phyloP scores from a whole-genome alignment of 768 basidiomycete species.

The Leucosporidium scottii region DNA sequence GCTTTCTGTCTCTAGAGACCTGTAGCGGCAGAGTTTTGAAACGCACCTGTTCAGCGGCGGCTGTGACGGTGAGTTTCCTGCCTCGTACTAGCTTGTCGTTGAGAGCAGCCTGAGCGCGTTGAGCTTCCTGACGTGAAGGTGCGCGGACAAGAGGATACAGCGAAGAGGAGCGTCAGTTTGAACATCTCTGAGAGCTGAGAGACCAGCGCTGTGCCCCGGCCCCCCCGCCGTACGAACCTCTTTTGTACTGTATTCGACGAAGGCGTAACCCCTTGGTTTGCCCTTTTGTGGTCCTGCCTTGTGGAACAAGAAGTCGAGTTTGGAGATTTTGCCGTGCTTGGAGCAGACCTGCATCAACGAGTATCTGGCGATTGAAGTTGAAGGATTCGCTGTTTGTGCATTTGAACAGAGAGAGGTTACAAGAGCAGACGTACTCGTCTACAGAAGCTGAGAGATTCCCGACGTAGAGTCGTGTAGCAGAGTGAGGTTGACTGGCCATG shows the following conservation, averaged over 20 bases:
- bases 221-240: constrained; percentile 57
- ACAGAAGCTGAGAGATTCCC: constrained; percentile 27
- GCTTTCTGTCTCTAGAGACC: no score
- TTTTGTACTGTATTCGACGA: constrained; percentile 72
- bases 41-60: constrained; percentile 65
- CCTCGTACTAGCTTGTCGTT: constrained; percentile 79
- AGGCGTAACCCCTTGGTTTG: constrained; percentile 91
- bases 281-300: constrained; percentile 81
- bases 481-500: not conserved
- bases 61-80: constrained; percentile 81
- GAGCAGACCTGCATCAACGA: constrained; percentile 81
- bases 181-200: no score
- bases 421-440: constrained; percentile 27
- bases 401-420: no score
- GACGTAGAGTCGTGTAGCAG: constrained; percentile 30
- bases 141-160: not conserved
- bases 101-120: constrained; percentile 62
- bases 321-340: constrained; percentile 84
- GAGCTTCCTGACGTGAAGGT: constrained; percentile 61
- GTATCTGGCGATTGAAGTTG: constrained; percentile 52
- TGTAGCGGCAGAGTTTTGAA: no score
- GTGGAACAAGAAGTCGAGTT: constrained; percentile 92
- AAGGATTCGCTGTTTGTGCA: no score
- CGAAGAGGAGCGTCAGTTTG: constrained; percentile 2
- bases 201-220: not conserved